These are phyloP conservation scores for Durotheca rogersii DNA, from an alignment of 495 filamentous ascomycete species.

Conservation along the genomic window DNA sequence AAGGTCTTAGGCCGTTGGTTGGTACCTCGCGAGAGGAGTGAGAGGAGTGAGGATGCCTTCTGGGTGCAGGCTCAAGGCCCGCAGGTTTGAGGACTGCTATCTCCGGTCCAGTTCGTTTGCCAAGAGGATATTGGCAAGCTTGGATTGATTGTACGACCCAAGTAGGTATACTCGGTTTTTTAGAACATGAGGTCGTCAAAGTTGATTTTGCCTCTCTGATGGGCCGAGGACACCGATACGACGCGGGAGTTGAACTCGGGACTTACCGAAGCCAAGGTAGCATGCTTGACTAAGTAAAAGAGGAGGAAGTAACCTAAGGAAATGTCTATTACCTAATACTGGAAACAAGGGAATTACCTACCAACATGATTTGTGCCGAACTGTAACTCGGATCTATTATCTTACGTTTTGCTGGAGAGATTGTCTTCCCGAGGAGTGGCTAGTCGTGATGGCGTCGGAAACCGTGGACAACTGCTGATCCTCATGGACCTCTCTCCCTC, in stretches of 20 bases:
- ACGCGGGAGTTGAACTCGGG: constrained; percentile 37
- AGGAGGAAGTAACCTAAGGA: constrained; percentile 59
- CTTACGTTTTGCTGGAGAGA: constrained; percentile 36
- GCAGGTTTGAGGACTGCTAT: constrained; percentile 21
- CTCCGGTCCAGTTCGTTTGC: constrained; percentile 30
- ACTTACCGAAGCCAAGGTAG: constrained; percentile 42
- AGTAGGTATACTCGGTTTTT: constrained; percentile 17
- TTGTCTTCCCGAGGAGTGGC: background rate
- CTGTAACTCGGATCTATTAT: constrained; percentile 53
- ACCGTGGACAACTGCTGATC: too few species aligned
- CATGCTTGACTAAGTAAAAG: constrained; percentile 49
- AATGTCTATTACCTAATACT: too few species aligned
- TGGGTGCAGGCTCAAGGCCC: constrained; percentile 24
- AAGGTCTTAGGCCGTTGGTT: constrained; percentile 9
- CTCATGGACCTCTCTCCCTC: too few species aligned
- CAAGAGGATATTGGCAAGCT: constrained; percentile 51
- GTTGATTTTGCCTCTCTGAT: constrained; percentile 41
- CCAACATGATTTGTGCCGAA: constrained; percentile 54
- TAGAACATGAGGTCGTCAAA: constrained; percentile 43
- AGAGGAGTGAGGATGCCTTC: constrained; percentile 32
- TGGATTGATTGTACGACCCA: constrained; percentile 39
- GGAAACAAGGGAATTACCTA: too few species aligned
- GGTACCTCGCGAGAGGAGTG: constrained; percentile 5
- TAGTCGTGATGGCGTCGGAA: constrained; percentile 40
- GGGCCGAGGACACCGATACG: constrained; percentile 41